Conservation (phyloP, 345 rosid species). For the Streptanthus diversifolius region DNA sequence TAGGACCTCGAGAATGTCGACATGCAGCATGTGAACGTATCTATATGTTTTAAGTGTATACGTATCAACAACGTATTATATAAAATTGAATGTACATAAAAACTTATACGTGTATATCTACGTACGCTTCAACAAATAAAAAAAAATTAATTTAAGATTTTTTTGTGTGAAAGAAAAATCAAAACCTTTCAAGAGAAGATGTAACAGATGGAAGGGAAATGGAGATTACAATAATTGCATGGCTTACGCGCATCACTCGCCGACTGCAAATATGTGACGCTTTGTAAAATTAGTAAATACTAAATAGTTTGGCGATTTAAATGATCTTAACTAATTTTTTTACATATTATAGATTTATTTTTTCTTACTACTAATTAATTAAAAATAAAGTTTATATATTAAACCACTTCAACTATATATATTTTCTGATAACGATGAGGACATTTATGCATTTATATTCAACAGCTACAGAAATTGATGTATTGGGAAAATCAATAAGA, state of each 20-base stretch:
- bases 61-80: neutral
- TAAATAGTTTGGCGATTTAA: neutral
- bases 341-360: too few species aligned
- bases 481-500: neutral
- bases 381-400: too few species aligned
- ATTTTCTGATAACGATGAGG: neutral
- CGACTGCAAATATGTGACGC: slow-evolving; percentile 34
- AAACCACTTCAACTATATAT: neutral
- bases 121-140: neutral
- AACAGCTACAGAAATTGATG: slow-evolving; percentile 23
- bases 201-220: slow-evolving; percentile 7
- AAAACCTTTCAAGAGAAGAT: slow-evolving; percentile 15
- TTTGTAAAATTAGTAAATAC: slow-evolving; percentile 22
- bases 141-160: neutral
- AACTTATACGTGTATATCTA: neutral
- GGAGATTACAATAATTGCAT: slow-evolving; percentile 38
- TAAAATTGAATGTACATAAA: neutral
- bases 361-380: too few species aligned
- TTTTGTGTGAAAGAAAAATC: neutral
- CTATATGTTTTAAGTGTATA: neutral
- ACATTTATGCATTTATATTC: neutral
- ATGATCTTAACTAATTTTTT: neutral
- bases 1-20: slow-evolving; percentile 3
- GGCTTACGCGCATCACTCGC: slow-evolving; percentile 57
- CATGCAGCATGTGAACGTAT: slow-evolving; percentile 6